Evolutionary conservation across 768 basidiomycete genomes (phyloP).

Genomic region (Phylloporus rhodoxanthus): DNA sequence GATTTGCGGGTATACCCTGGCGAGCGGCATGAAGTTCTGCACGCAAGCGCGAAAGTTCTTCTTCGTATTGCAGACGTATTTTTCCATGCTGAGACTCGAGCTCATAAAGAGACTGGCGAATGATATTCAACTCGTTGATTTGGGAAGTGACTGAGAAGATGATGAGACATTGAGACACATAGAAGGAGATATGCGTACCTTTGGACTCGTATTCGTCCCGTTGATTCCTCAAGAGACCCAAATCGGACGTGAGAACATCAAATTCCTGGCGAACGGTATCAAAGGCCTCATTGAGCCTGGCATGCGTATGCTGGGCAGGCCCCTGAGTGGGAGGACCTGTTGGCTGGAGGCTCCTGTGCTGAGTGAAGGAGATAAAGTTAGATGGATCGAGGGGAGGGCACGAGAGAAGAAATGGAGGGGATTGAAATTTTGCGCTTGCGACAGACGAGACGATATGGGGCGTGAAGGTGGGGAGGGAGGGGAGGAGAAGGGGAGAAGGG

Average conservation of each 20-base stretch:
- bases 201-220: slow-evolving; percentile 88
- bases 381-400: background rate
- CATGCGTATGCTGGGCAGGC: slow-evolving; percentile 35
- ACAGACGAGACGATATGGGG: background rate
- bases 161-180: slow-evolving; percentile 8
- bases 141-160: slow-evolving; percentile 59
- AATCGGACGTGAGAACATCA: slow-evolving; percentile 65
- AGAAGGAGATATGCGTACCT: slow-evolving; percentile 40
- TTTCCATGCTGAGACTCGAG: slow-evolving; percentile 86
- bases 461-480: background rate
- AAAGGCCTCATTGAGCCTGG: slow-evolving; percentile 68
- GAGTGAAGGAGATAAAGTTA: slow-evolving; percentile 17
- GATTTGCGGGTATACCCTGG: slow-evolving; percentile 32
- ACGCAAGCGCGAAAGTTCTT: slow-evolving; percentile 69
- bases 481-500: background rate
- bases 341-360: slow-evolving; percentile 54
- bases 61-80: slow-evolving; percentile 81
- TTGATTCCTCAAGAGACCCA: slow-evolving; percentile 62
- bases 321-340: slow-evolving; percentile 41
- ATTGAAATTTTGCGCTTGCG: slow-evolving; percentile 23
- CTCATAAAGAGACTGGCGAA: slow-evolving; percentile 86
- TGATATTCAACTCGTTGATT: slow-evolving; percentile 84
- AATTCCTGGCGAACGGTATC: slow-evolving; percentile 83
- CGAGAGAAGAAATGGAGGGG: slow-evolving; percentile 1
- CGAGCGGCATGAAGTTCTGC: slow-evolving; percentile 57